Base-by-base conservation (phyloP, 108 stramenopile genomes). In the Cyclostephanos invisitatus region DNA sequence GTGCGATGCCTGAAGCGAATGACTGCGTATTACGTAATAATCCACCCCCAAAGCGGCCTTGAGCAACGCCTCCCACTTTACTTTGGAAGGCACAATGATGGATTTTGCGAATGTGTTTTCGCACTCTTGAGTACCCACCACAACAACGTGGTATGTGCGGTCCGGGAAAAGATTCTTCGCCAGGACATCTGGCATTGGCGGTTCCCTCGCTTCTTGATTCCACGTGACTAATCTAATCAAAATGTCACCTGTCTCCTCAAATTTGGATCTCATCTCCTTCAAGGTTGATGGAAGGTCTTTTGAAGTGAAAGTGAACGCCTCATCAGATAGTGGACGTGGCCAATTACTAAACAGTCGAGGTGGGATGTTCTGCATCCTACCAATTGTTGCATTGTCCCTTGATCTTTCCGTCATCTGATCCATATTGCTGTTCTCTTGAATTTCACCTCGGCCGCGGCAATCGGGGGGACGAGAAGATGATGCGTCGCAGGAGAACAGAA, bases 1-100 rank as follows among this genome's bases (percentile, higher is more conserved):
- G 68, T 78, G 83, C 10, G 70, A 82, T 1, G 83, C 80, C 54
- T 85, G 86, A n/a, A 87, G 79, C 7, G 86, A 81, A 57, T 87
- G 86, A 22, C 80, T 70, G n/a, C 81, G 64, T 37, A 87, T 20
- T 7, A 58, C 53, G 20, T 65, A 38, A 70, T 85, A 87, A 44
- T 79, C 68, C 32, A 25, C 35, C 0, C 86, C 86, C 15, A 84
- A 28, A 0, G 66, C 74, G 27, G 17, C 75, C 7, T 36, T 35
- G 2, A 87, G 37, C 2, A 53, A 27, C 0, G 48, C 79, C 62
- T 80, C 78, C 86, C 86, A 87, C 61, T 73, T 77, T 8, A 32
- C 35, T 50, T 87, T 87, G 37, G 67, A 50, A 27, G 76, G 82
- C 17, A 54, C 42, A n/a, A 85, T 32, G 11, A 82, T 75, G 0